Conservation (phyloP, 768 basidiomycete species). For the Leucocoprinus leucothites region DNA sequence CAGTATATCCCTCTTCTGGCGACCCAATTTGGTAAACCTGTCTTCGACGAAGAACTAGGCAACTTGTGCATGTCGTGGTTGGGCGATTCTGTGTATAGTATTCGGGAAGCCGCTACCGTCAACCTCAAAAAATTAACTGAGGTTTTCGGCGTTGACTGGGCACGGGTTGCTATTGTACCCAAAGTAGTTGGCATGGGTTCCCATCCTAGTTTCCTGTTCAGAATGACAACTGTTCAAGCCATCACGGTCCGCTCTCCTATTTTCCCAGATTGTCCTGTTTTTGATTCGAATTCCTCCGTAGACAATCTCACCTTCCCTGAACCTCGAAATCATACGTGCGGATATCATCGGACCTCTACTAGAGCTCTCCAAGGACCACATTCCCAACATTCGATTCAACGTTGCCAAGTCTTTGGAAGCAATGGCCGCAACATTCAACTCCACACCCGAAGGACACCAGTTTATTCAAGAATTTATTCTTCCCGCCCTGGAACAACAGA, state of each 20-base stretch:
- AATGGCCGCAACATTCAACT: constrained; percentile 68
- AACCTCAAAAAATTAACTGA: constrained; percentile 97
- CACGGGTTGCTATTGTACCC: constrained; percentile 88
- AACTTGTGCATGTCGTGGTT: constrained; percentile 99
- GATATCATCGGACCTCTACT: constrained; percentile 85
- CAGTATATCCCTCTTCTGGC: constrained; percentile 99
- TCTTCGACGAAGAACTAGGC: constrained; percentile 97
- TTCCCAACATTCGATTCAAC: constrained; percentile 99
- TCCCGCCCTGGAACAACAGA: constrained; percentile 83
- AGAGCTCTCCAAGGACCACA: constrained; percentile 81
- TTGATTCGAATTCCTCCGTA: constrained; percentile 27
- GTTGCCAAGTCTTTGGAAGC: constrained; percentile 95
- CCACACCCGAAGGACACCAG: constrained; percentile 64
- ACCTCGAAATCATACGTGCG: constrained; percentile 75
- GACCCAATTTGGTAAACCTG: constrained; percentile 93
- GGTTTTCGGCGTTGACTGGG: constrained; percentile 99
- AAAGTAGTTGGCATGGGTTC: constrained; percentile 97
- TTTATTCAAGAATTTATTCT: constrained; percentile 72
- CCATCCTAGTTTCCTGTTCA: constrained; percentile 94
- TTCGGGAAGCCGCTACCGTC: constrained; percentile 96
- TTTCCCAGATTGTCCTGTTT: constrained; percentile 6
- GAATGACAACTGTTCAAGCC: constrained; percentile 99
- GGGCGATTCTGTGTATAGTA: constrained; percentile 97
- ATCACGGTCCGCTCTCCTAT: constrained; percentile 69
- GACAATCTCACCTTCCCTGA: constrained; percentile 94